Evolutionary conservation across 73 alveolate species (phyloP).

Genomic region (Diophrys sp.): DNA sequence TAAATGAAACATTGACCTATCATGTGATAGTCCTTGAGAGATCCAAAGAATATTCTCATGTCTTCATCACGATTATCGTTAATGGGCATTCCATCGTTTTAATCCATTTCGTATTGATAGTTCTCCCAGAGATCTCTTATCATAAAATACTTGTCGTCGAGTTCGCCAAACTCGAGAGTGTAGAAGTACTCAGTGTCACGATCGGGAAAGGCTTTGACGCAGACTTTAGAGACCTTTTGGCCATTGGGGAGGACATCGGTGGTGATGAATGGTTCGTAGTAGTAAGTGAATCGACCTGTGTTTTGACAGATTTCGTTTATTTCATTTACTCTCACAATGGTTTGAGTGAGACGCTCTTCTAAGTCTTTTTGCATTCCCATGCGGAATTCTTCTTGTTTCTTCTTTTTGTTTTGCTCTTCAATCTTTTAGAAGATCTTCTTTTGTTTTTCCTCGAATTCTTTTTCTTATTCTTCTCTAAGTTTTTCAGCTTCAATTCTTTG

Average conservation of each 20-base stretch:
- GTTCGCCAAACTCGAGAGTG: slow-evolving; percentile 4
- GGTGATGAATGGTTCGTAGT: slow-evolving; percentile 49
- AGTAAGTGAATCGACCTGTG: slow-evolving; percentile 30
- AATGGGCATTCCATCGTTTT: slow-evolving; percentile 4
- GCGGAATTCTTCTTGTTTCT: slow-evolving; percentile 29
- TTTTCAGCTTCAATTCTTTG: slow-evolving; percentile 26
- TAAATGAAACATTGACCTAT: slow-evolving; percentile 22
- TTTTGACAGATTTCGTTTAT: slow-evolving; percentile 48
- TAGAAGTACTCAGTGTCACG: slow-evolving; percentile 20
- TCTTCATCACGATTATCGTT: slow-evolving; percentile 9
- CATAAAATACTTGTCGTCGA: slow-evolving; percentile 23
- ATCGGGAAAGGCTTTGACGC: slow-evolving; percentile 46
- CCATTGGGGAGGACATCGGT: slow-evolving; percentile 55
- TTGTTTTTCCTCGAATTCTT: slow-evolving; percentile 19
- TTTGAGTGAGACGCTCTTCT: slow-evolving; percentile 40
- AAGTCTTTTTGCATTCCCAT: slow-evolving; percentile 26
- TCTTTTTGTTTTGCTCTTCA: slow-evolving; percentile 38
- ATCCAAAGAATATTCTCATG: slow-evolving; percentile 19
- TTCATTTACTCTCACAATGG: slow-evolving; percentile 37
- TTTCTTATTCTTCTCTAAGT: slow-evolving; percentile 34
- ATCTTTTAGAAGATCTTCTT: slow-evolving; percentile 27
- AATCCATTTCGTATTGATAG: slow-evolving; percentile 12
- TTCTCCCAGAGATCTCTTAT: slow-evolving; percentile 21
- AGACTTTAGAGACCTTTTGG: slow-evolving; percentile 47
- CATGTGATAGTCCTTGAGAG: slow-evolving; percentile 5